phyloP scores from a whole-genome alignment of 116 monocot species.

The Posidonia oceanica region DNA sequence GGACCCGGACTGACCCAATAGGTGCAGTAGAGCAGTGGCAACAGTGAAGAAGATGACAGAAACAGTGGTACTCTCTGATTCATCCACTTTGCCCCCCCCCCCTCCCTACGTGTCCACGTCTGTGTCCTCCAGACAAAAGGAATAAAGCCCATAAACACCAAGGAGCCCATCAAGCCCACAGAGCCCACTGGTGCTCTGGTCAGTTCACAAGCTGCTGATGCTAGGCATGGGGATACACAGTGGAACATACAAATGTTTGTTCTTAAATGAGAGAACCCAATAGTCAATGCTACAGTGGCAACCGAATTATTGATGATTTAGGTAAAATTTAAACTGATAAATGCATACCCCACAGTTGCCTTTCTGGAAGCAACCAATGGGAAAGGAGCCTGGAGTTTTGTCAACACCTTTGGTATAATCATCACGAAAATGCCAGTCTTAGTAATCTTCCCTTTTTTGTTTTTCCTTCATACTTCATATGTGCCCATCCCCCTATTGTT shows the following conservation, averaged over 20 bases:
- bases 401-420: conserved; percentile 4
- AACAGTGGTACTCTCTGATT: conserved; percentile 12
- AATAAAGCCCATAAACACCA: conserved; percentile 10
- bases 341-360: background rate
- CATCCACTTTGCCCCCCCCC: conserved; percentile 22
- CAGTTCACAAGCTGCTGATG: background rate
- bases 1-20: conserved; percentile 14
- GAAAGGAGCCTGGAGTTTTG: background rate
- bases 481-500: conserved; percentile 8
- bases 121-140: conserved; percentile 9
- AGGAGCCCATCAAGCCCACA: conserved; percentile 2
- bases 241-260: background rate
- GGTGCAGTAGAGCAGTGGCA: conserved; percentile 1
- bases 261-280: background rate
- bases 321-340: no score
- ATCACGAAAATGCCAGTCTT: background rate
- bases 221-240: background rate
- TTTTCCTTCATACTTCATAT: background rate
- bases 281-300: background rate
- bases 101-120: background rate
- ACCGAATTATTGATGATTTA: no score
- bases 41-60: conserved; percentile 1
- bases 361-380: background rate
- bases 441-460: background rate
- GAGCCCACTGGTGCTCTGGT: background rate